Conservation (phyloP, 176 grass and related monocot species). For the Stipa capillata region DNA sequence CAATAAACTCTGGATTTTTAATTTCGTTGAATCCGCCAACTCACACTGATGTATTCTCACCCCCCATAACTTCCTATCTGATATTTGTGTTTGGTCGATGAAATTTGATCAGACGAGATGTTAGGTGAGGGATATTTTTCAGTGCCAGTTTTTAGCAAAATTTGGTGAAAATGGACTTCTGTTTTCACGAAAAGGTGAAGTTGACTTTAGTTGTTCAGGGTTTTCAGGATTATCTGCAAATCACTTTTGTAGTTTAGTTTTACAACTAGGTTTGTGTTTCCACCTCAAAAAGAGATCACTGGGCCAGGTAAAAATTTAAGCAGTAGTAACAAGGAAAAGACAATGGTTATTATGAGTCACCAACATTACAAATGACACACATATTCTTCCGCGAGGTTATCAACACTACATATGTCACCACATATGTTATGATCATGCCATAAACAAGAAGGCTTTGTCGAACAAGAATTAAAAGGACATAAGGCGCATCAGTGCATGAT, state of each 20-base stretch:
- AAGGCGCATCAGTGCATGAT: neutral
- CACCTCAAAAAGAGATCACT: neutral
- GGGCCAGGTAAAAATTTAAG: neutral
- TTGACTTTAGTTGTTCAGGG: neutral
- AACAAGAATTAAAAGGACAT: neutral
- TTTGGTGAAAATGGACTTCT: neutral
- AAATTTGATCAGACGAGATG: neutral
- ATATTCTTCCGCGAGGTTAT: no score
- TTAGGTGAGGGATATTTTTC: neutral
- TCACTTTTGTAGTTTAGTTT: neutral
- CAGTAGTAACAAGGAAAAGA: neutral
- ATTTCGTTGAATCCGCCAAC: neutral
- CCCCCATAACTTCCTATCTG: neutral
- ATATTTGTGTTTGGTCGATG: neutral
- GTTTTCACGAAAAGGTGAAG: neutral
- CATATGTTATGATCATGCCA: neutral
- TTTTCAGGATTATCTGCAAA: neutral
- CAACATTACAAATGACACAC: neutral
- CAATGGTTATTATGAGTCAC: neutral
- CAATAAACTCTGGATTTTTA: neutral
- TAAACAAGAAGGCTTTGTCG: neutral
- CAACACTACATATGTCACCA: neutral
- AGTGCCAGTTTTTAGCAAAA: neutral
- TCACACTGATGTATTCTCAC: neutral
- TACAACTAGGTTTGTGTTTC: neutral